Conservation (phyloP, 2,329 filamentous ascomycete species). For the Curvularia hawaiiensis region DNA sequence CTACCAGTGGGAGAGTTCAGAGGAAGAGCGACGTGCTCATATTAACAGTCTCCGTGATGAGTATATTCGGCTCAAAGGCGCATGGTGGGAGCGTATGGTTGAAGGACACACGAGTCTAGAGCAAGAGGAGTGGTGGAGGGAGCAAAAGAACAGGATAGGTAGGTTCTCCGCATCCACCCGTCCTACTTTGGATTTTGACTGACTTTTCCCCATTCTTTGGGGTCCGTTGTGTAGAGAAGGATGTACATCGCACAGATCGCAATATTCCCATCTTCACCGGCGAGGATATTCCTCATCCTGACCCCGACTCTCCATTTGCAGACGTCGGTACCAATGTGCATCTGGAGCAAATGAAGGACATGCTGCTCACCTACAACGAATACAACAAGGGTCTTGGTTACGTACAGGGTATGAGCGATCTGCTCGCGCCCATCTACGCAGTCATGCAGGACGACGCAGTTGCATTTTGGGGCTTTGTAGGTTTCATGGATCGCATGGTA, state of each 20-base stretch:
- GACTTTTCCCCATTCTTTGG: constrained; percentile 59
- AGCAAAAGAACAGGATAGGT: constrained; percentile 94
- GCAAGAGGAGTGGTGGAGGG: constrained; percentile 93
- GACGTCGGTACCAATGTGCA: constrained; percentile 95
- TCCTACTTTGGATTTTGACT: constrained; percentile 35
- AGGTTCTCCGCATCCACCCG: constrained; percentile 48
- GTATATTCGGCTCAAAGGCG: constrained; percentile 89
- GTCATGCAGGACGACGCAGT: constrained; percentile 97
- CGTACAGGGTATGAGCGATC: constrained; percentile 98
- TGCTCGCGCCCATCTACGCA: constrained; percentile 93
- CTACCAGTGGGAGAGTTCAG: constrained; percentile 89
- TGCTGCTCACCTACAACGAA: constrained; percentile 98
- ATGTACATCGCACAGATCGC: constrained; percentile 96
- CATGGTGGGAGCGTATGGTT: constrained; percentile 94
- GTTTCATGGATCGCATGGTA: constrained; percentile 95
- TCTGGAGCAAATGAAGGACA: constrained; percentile 98
- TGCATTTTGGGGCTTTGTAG: constrained; percentile 95
- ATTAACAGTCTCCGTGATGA: constrained; percentile 87
- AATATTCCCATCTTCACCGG: constrained; percentile 94
- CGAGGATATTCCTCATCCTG: constrained; percentile 94
- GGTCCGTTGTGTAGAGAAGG: constrained; percentile 77
- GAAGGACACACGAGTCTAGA: constrained; percentile 81
- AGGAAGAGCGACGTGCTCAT: constrained; percentile 81
- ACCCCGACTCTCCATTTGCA: constrained; percentile 93
- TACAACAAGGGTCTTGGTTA: constrained; percentile 96